Base-by-base conservation (phyloP, 768 basidiomycete species). In the Phlegmacium glaucopus region DNA sequence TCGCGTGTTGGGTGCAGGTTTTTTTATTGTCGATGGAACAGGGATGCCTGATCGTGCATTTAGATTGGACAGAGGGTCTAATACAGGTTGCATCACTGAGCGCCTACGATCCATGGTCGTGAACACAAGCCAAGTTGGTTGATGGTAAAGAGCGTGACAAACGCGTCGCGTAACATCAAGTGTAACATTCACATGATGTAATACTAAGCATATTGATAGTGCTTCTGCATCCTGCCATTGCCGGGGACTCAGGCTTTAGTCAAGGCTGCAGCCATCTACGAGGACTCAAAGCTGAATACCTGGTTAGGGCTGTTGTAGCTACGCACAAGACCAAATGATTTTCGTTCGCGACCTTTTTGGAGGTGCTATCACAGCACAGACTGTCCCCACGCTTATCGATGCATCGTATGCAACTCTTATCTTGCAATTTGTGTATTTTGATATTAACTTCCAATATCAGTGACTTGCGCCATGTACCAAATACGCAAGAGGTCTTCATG, bases 401-500 rank as follows among this genome's bases (percentile, higher is more conserved):
- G 92, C 85, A 43, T 90, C 93, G 95, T 96, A 69, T 51, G 90
- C 69, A 15, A 26, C 25, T 30, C 45, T 43, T 40, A 45, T n/a
- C 40, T n/a, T 42, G 27, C 17, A 25, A 30, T 16, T 22, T 39
- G 4, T 11, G 45, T 34, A 37, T 22, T 28, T n/a, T 37, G 29
- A 46, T 44, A 39, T 30, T 29, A 43, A 42, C 35, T 30, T 42
- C 38, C 48, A 41, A 12, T 16, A 48, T 29, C 52, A 80, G 78
- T 22, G 65, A 74, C 53, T 39, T 76, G 10, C 90, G 95, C 45
- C 90, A 97, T 67, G 74, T 99, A 10, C 94, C 96, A 11, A 88
- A 98, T 62, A 92, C 82, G 4, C 95, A 99, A 65, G 96, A 98
- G 61, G 95, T 96, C 35, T 87, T 92, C 67, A 63, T 96, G 47